Base-by-base conservation (phyloP, 1,139 yeast species). In the Candida sanyaensis region DNA sequence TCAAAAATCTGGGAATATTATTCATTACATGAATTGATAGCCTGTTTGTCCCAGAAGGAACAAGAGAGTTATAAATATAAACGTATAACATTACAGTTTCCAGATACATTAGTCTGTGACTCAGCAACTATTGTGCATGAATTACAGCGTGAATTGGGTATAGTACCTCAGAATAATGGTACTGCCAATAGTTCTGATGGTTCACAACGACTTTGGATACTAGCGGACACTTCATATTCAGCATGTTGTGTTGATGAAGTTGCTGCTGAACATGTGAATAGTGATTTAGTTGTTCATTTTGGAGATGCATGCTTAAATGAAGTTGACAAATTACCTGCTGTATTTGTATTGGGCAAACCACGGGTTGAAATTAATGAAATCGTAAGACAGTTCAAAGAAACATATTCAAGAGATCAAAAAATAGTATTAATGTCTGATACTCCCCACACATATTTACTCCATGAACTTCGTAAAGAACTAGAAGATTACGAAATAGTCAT, bases 231-330 rank as follows among this genome's bases (percentile, higher is more conserved):
- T 0, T 90, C 97, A 0, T 95, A 93, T 59, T 89, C 97, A 24
- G 78, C 97, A 0, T 93, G 99, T 65, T 93, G 99, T 69, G 88
- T 93, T 12, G 99, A 93, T 64, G 97, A 91, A 61, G 96, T 93
- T 23, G 98, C 99, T 0, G 96, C 97, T 0, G 92, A 88, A 60
- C 99, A 93, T 66, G 96, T 93, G 10, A 64, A 73, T 6, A 93
- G 96, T 23, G 96, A 92, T 54, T 69, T 88, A 9, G 90, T 95
- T 29, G 83, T 92, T 1, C 99, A 93, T 65, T 90, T 91, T 65
- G 99, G 99, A 4, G 96, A 90, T 62, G 95, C 98, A 0, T 93
- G 99, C 65, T 69, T 93, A 59, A 91, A 88, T 55, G 86, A 92
- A 0, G 84, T 89, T 6, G 83, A 79, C 41, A 82, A 80, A 43